Evolutionary conservation across 2,329 filamentous ascomycete genomes (phyloP), one percentile per base, ranked within the genome.

Genomic region (Xylariaceae sp.): DNA sequence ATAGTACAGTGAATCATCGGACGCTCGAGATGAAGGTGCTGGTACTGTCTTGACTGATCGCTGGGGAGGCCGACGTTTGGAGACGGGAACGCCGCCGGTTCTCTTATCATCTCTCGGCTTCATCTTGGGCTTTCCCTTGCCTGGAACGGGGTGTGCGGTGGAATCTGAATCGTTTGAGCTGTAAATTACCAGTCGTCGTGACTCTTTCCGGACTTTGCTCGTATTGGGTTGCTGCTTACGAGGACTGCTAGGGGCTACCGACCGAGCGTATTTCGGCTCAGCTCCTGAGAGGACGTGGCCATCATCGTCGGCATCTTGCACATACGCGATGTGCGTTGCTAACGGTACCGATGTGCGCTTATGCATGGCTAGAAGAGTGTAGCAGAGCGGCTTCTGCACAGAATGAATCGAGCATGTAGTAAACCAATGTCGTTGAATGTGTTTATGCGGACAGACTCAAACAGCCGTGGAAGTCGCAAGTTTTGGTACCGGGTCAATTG

Each of bases 241-340:
- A 54, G 70, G 68, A 8, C 78, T 77, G 64, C 76, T 77, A 35
- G 75, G 71, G n/a, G 74, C 76, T 55, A 76, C 72, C 35, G 79
- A 81, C 39, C 73, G 73, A 64, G 81, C 81, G 71, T 82, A 83
- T 60, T 65, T 61, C 9, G 73, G 72, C 61, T 69, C 69, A 17
- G 74, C 74, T 51, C 70, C 73, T 55, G 73, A 70, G 15, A 75
- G 68, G 41, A 74, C 70, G 56, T 77, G 77, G 47, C 75, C 79
- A 10, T 74, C 72, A 54, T 82, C 80, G 66, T 82, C 79, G 51
- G 73, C 78, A 58, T 83, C 82, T 69, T 83, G 77, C 59, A 81
- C 74, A 66, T 73, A 70, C 67, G 63, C 67, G 67, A 82, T 74
- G 66, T 71, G 67, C 65, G 61, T 61, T 64, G 54, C 61, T 66